phyloP scores from a whole-genome alignment of 2,329 filamentous ascomycete genomes.

The Fusarium musae region DNA sequence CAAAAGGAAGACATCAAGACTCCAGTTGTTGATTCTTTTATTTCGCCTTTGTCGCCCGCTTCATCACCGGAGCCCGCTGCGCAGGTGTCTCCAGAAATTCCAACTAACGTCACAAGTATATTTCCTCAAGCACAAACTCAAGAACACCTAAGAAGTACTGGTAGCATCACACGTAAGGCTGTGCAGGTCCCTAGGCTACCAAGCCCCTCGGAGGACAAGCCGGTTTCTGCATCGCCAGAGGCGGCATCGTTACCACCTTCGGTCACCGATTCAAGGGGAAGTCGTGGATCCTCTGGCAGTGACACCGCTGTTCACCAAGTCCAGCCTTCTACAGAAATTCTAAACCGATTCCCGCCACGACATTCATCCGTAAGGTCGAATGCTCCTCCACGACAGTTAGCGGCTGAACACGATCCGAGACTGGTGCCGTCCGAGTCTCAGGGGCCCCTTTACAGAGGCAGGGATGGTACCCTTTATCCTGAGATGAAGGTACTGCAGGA shows the following conservation, averaged over 20 bases:
- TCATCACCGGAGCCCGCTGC: constrained; percentile 54
- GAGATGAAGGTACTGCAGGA: constrained; percentile 52
- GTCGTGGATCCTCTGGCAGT: constrained; percentile 32
- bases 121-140: constrained; percentile 15
- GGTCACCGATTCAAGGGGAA: constrained; percentile 14
- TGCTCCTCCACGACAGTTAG: constrained; percentile 36
- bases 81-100: constrained; percentile 52
- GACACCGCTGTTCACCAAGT: constrained; percentile 33
- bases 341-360: constrained; percentile 47
- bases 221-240: constrained; percentile 38
- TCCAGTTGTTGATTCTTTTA: constrained; percentile 49
- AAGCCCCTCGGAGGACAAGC: constrained; percentile 40
- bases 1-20: constrained; percentile 55
- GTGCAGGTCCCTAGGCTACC: constrained; percentile 33
- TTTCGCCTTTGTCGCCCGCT: constrained; percentile 58
- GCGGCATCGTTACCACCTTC: constrained; percentile 40
- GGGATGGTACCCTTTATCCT: constrained; percentile 55
- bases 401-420: constrained; percentile 45
- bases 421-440: constrained; percentile 50
- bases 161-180: constrained; percentile 42
- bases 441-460: constrained; percentile 50
- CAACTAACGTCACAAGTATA: constrained; percentile 33
- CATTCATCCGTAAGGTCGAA: constrained; percentile 46
- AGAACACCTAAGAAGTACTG: constrained; percentile 24
- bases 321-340: constrained; percentile 34